Evolutionary conservation across 805 yeast species (phyloP), one percentile per base, ranked within the genome.

Genomic region (Saccharomycopsis javanensis): DNA sequence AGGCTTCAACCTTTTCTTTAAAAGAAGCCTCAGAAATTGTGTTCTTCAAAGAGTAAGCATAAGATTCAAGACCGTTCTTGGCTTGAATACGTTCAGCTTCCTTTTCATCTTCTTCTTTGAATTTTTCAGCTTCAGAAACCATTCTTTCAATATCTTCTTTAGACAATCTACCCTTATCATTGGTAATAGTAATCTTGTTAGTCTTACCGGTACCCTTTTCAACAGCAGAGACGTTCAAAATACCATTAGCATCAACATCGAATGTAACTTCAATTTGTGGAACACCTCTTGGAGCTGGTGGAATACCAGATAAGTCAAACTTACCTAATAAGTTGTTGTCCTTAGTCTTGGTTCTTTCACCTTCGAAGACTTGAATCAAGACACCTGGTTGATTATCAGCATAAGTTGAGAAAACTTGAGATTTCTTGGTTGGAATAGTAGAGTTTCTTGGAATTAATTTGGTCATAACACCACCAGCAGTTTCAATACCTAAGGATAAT

Each of bases 311-410:
- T 69, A 91, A 84, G 78, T 91, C 97, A 77, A 91, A 91, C 79
- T 92, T 91, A 81, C 97, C 98, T 69, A 91, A 84, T 73, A 91
- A 75, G 83, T 90, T 91, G 86, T 91, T 91, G 75, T 91, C 97
- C 79, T 84, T 87, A 56, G 97, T 90, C 78, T 85, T 84, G 64
- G 96, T 87, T 80, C 97, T 88, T 82, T 91, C 98, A 85, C 98
- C 98, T 80, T 91, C 97, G 69, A 77, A 91, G 65, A 91, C 97
- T 55, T 91, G 98, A 76, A 92, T 92, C 79, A 91, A 82, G 67
- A 92, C 98, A 87, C 97, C 97, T 70, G 98, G 97, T 80, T 92
- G 99, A 87, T 92, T 91, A 77, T 92, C 98, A 69, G 97, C 94
- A 75, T 88, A 89, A 68, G 99, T 92, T 64, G 97, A 90, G 90